Percentiles rank a stretch among this genome's conserved stretches.
Evolutionary conservation across 257 asterid species (phyloP).

Genomic region (Thymus mandschuricus): DNA sequence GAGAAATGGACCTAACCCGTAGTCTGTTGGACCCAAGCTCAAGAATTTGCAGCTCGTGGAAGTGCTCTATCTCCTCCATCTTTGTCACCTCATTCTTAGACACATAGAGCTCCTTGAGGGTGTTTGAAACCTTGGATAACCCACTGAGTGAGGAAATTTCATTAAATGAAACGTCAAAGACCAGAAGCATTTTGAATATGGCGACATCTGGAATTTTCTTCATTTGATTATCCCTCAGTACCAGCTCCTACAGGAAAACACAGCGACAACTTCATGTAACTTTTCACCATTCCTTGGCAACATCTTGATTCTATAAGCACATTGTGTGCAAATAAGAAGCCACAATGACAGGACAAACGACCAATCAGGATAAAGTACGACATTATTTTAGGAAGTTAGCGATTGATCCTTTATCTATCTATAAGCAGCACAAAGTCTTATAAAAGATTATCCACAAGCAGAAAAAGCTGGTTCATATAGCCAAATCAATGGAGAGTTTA

Average conservation of each 20-base stretch:
- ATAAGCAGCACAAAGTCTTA: not conserved
- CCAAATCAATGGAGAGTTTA: not conserved
- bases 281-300: conserved; percentile 5
- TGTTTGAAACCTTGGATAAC: conserved; percentile 66
- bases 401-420: not conserved
- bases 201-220: conserved; percentile 81
- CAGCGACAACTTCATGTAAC: not conserved
- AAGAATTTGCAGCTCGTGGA: conserved; percentile 77
- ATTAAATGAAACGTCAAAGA: conserved; percentile 90
- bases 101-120: conserved; percentile 88
- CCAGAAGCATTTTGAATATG: conserved; percentile 76
- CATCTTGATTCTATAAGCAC: conserved; percentile 1
- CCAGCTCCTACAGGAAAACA: conserved; percentile 66
- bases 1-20: conserved; percentile 60
- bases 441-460: not conserved
- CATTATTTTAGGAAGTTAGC: conserved; percentile 1
- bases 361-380: not conserved
- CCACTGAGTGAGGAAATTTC: conserved; percentile 76
- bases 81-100: conserved; percentile 88
- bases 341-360: conserved; percentile 7
- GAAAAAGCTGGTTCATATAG: not conserved
- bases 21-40: conserved; percentile 96
- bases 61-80: conserved; percentile 93
- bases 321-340: conserved; percentile 10
- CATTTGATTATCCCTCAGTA: conserved; percentile 92